Evolutionary conservation across 202 grass and related monocot genomes (phyloP), one percentile per base, ranked within the genome.

Genomic region (Schoenoplectus triqueter): DNA sequence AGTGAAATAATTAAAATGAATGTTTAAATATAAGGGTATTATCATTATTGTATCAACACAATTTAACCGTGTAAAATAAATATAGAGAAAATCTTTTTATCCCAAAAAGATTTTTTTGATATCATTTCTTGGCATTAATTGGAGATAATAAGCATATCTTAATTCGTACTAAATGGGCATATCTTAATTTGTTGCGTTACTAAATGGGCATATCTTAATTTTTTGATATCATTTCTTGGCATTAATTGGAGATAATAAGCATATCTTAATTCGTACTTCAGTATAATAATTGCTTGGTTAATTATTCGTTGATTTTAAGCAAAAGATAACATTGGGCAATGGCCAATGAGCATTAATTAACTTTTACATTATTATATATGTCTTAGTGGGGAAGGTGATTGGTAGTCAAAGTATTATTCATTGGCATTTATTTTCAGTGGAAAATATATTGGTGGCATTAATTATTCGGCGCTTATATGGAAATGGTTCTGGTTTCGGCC

Each of bases 391-490:
- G 15, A 71, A 71, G 68, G 46, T 71, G 47, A 71, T 71, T 71
- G 42, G 9, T 71, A 48, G 68, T 47, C 68, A 48, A 71, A 45
- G 17, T 17, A 17, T 71, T 48, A 71, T 3, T 47, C 1, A 48
- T 7, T 71, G 68, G 42, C 5, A 71, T 71, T 71, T 71, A 45
- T 39, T 31, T 10, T 66, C 20, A 9, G 64, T 2, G 39, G 2
- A 66, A 15, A 6, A 14, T 14, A 44, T 45, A 69, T 42, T 69
- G 4, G 22, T 45, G 71, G 71, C 19, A 73, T 52, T 19, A 22
- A 76, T 76, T 49, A 49, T 72, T 72, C 44, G 45, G 69, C 48
- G 69, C 39, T 45, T 71, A 48, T 47, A 71, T 48, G 4, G 14
- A 48, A 64, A 10, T 21, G 50, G 6, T 66, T 70, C 5, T 70